A percentile compares a stretch with the other conserved stretches of the same genome.
These are phyloP conservation scores for Brettanomyces bruxellensis DNA, from an alignment of 805 yeast genomes.

Conservation along the genomic window DNA sequence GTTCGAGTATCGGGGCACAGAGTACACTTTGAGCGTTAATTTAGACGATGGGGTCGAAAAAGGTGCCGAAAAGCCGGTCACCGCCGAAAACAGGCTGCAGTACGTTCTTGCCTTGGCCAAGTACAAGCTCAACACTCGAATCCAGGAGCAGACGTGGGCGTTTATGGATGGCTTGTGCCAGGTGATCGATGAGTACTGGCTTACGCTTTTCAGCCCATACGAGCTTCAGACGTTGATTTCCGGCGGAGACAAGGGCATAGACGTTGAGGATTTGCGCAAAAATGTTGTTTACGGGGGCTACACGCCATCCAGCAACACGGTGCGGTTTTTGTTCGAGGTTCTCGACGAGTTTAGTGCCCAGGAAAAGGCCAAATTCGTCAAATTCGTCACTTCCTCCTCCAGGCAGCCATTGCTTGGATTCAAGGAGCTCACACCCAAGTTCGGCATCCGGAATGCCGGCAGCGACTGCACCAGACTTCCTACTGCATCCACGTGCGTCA, in stretches of 20 bases:
- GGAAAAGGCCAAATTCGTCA: slow-evolving; percentile 60
- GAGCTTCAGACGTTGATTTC: slow-evolving; percentile 82
- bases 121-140: slow-evolving; percentile 61
- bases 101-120: slow-evolving; percentile 73
- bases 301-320: slow-evolving; percentile 44
- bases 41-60: slow-evolving; percentile 47
- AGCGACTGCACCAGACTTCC: slow-evolving; percentile 54
- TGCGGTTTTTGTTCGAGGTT: slow-evolving; percentile 65
- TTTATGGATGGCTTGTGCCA: slow-evolving; percentile 65
- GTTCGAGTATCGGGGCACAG: slow-evolving; percentile 19
- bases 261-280: slow-evolving; percentile 56
- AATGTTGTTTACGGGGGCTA: slow-evolving; percentile 65
- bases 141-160: slow-evolving; percentile 47
- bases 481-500: slow-evolving; percentile 90
- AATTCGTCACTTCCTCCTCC: slow-evolving; percentile 88
- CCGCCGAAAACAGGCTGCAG: slow-evolving; percentile 49
- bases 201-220: slow-evolving; percentile 72
- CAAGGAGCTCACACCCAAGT: slow-evolving; percentile 58
- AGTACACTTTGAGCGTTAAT: slow-evolving; percentile 29
- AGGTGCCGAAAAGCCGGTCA: slow-evolving; percentile 54
- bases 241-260: slow-evolving; percentile 65
- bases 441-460: slow-evolving; percentile 73
- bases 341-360: slow-evolving; percentile 54
- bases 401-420: slow-evolving; percentile 90
- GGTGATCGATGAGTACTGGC: slow-evolving; percentile 66